phyloP scores from a whole-genome alignment of 2,329 filamentous ascomycete species.

The Cladosporium sp. region DNA sequence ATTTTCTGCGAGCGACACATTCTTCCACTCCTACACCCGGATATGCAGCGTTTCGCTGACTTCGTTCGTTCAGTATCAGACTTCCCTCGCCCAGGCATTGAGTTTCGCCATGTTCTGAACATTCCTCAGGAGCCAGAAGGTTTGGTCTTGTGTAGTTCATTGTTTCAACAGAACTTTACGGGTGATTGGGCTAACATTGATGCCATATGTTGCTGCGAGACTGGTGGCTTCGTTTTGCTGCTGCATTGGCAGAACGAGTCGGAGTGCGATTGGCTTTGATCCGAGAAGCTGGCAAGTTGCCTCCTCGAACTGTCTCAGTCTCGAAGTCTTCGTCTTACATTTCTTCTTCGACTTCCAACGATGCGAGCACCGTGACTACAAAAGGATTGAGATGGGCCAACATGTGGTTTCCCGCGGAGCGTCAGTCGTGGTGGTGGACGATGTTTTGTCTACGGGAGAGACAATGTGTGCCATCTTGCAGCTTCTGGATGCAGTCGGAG shows the following conservation, averaged over 20 bases:
- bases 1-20: background rate
- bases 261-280: slow-evolving; percentile 46
- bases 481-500: slow-evolving; percentile 42
- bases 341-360: slow-evolving; percentile 37
- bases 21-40: slow-evolving; percentile 19
- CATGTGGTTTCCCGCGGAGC: slow-evolving; percentile 38
- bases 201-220: slow-evolving; percentile 51
- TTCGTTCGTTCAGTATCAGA: slow-evolving; percentile 49
- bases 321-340: slow-evolving; percentile 50
- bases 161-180: slow-evolving; percentile 45
- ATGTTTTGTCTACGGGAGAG: slow-evolving; percentile 53
- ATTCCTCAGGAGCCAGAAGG: slow-evolving; percentile 51
- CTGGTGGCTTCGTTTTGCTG: slow-evolving; percentile 49
- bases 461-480: slow-evolving; percentile 52
- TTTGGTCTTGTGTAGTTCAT: slow-evolving; percentile 46
- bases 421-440: slow-evolving; percentile 55
- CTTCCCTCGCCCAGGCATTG: slow-evolving; percentile 49
- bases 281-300: slow-evolving; percentile 55
- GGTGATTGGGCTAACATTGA: slow-evolving; percentile 46
- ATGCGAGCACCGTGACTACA: slow-evolving; percentile 24
- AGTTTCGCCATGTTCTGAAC: slow-evolving; percentile 56
- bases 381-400: slow-evolving; percentile 47
- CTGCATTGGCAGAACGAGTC: slow-evolving; percentile 43
- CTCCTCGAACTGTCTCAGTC: slow-evolving; percentile 50
- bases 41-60: slow-evolving; percentile 42